Base-by-base conservation (phyloP, 441 rosid genomes). In the Lepidium campestre region DNA sequence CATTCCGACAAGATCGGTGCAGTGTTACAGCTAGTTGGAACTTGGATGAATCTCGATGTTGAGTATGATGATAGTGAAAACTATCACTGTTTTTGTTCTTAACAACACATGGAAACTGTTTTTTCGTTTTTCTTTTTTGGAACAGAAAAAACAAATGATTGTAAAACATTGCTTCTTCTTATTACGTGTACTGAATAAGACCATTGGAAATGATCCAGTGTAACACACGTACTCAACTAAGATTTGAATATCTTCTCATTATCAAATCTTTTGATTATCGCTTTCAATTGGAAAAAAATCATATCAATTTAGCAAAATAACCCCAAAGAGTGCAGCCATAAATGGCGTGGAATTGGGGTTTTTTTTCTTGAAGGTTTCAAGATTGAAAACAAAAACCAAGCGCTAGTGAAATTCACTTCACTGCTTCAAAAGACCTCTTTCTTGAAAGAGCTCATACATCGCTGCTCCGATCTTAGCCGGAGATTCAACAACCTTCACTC, bases 391-490 rank as follows among this genome's bases (percentile, higher is more conserved):
- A 39, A 57, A 44, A 15, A 20, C 14, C 9, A 14, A 18, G 49
- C 36, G 68, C 58, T 67, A 31, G 73, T 61, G 72, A 66, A 61
- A 54, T 61, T 39, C 60, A 67, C 60, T 68, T 74, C 77, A 74
- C 65, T 74, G 55, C 79, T 75, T 79, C 11, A 75, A 73, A 20
- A 94, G 91, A 57, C 99, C 97, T 66, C 94, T 84, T 70, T 82
- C 83, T 74, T 88, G 80, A 74, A 94, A 94, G 44, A 86, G 85
- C 13, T 89, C 91, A 53, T 80, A 79, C 91, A 91, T 91, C 1
- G 96, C 92, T 0, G 75, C 46, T 41, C 97, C 99, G 7, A 94
- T 88, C 80, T 88, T 91, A 4, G 99, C 99, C 0, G 99, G 99
- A 45, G 99, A 94, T 66, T 94, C 96, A 2, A 89, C 97, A 71